Conservation (phyloP, 1,139 yeast species). For the Candida anutae region DNA sequence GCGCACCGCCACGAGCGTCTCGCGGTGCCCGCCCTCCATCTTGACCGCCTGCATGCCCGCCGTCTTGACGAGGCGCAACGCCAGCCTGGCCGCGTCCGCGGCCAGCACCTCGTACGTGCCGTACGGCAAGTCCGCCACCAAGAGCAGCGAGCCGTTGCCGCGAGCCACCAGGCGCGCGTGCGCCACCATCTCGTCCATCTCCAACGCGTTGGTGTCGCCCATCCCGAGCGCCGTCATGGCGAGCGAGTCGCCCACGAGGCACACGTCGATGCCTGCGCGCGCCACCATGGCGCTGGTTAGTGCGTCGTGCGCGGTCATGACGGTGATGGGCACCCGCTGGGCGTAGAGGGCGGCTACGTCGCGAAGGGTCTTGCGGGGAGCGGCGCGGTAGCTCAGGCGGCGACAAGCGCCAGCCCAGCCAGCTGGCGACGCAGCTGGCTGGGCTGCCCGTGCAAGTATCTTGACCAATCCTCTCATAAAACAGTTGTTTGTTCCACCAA, state of each 20-base stretch:
- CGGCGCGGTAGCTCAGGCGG: no score
- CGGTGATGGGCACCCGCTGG: conserved; percentile 49
- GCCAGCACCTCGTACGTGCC: conserved; percentile 70
- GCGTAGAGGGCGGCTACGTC: conserved; percentile 39
- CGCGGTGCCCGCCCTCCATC: conserved; percentile 74
- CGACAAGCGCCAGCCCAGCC: conserved; percentile 5
- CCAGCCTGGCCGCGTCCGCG: conserved; percentile 57
- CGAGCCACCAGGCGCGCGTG: conserved; percentile 72
- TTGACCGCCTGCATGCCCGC: conserved; percentile 73
- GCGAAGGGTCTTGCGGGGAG: conserved; percentile 26
- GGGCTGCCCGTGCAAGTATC: no score
- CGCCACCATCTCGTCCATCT: conserved; percentile 70
- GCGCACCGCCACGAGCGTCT: conserved; percentile 37
- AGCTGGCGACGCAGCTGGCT: conserved; percentile 1
- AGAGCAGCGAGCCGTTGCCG: conserved; percentile 56
- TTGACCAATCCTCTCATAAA: no score
- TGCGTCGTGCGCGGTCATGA: conserved; percentile 83
- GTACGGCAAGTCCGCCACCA: conserved; percentile 86
- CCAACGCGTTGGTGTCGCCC: conserved; percentile 64
- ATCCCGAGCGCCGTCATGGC: conserved; percentile 90
- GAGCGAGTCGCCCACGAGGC: conserved; percentile 84
- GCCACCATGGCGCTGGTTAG: conserved; percentile 73
- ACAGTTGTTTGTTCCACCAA: no score
- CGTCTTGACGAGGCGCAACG: conserved; percentile 54
- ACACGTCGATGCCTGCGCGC: conserved; percentile 57